These are phyloP conservation scores for Saposhnikovia divaricata DNA, from an alignment of 129 eudicot species.

Conservation along the genomic window DNA sequence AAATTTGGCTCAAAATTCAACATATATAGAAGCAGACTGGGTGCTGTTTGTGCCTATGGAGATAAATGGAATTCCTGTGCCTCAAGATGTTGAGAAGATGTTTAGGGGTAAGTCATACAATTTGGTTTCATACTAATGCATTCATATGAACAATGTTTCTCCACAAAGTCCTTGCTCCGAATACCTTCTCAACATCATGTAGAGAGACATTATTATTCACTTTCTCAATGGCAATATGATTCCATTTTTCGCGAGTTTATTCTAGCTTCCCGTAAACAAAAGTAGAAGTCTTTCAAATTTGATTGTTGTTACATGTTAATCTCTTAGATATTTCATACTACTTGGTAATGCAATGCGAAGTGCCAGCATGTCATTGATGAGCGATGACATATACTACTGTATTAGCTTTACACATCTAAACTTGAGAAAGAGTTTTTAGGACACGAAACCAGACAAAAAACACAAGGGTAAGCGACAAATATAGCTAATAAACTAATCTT, in stretches of 20 bases:
- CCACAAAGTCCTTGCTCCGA: background rate
- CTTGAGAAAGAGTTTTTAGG: no score
- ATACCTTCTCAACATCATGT: background rate
- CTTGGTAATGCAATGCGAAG: background rate
- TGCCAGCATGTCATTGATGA: background rate
- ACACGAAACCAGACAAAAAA: background rate
- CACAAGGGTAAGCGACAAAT: background rate
- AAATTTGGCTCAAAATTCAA: conserved; percentile 30
- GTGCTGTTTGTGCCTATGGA: conserved; percentile 37
- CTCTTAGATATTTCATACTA: background rate
- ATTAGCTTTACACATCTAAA: no score
- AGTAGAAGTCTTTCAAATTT: background rate
- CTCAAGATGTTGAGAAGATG: conserved; percentile 23
- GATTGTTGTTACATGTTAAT: background rate
- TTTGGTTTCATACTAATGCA: background rate
- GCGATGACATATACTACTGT: no score
- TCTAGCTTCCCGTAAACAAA: no score
- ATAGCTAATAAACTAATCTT: background rate
- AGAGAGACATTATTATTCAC: background rate
- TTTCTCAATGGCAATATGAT: background rate
- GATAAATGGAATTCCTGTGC: conserved; percentile 19
- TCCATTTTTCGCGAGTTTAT: background rate
- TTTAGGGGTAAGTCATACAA: background rate
- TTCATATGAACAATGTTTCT: background rate
- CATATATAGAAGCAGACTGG: conserved; percentile 36